These are phyloP conservation scores for Cladosporium sp. DNA, from an alignment of 2,329 filamentous ascomycete species.

Conservation along the genomic window DNA sequence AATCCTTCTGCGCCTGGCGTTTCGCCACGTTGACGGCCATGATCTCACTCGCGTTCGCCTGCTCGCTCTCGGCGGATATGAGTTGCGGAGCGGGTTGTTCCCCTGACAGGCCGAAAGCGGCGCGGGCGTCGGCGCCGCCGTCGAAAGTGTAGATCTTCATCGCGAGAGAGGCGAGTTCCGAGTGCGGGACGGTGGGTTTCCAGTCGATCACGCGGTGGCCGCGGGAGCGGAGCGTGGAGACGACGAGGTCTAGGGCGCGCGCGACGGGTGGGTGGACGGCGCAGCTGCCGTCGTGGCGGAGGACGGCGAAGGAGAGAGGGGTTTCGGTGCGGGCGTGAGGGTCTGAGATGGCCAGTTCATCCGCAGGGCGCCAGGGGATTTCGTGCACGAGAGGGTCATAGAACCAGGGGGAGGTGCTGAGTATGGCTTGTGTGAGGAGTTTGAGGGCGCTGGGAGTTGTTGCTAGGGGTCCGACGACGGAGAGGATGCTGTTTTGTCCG, in stretches of 20 bases:
- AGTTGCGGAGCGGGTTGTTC: conserved; percentile 49
- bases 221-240: conserved; percentile 44
- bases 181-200: conserved; percentile 50
- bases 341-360: conserved; percentile 35
- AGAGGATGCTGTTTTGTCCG: conserved; percentile 60
- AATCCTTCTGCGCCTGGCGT: conserved; percentile 53
- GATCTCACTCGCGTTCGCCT: conserved; percentile 41
- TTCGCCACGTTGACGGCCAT: conserved; percentile 50
- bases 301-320: conserved; percentile 52
- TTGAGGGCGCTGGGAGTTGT: conserved; percentile 52
- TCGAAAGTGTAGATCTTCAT: conserved; percentile 42
- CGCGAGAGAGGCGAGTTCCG: conserved; percentile 32
- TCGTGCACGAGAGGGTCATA: conserved; percentile 62
- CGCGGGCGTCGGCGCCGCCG: conserved; percentile 49
- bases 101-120: conserved; percentile 51
- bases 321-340: conserved; percentile 21
- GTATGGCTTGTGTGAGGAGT: conserved; percentile 53
- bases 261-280: conserved; percentile 55
- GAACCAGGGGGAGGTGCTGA: conserved; percentile 60
- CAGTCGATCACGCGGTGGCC: conserved; percentile 59
- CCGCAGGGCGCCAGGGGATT: conserved; percentile 59
- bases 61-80: conserved; percentile 32
- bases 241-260: conserved; percentile 51
- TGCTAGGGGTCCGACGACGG: conserved; percentile 60
- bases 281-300: conserved; percentile 49